These are phyloP conservation scores for Boletus hoseneyae DNA, from an alignment of 1,284 basidiomycete genomes.

Conservation along the genomic window DNA sequence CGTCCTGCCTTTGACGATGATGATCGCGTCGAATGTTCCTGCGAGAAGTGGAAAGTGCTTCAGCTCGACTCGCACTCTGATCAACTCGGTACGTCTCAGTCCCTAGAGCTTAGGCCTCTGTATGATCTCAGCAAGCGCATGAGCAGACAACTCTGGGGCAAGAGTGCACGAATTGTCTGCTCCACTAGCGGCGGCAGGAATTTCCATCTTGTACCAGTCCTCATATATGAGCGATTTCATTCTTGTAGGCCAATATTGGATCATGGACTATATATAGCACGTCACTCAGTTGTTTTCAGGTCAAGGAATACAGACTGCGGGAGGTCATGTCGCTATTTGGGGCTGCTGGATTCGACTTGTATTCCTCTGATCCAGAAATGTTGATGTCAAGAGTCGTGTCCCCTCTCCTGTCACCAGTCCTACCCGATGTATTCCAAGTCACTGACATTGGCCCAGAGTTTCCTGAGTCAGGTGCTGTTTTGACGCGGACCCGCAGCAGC, in stretches of 20 bases:
- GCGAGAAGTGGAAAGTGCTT: constrained; percentile 70
- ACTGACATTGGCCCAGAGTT: constrained; percentile 37
- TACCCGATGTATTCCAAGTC: constrained; percentile 37
- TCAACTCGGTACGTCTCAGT: constrained; percentile 48
- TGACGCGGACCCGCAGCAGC: constrained; percentile 43
- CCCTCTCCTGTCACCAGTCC: constrained; percentile 36
- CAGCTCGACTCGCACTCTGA: constrained; percentile 74
- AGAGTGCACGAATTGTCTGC: constrained; percentile 76
- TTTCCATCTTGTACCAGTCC: constrained; percentile 83
- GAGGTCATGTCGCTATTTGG: constrained; percentile 61
- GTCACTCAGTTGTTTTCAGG: constrained; percentile 37
- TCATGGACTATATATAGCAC: not conserved
- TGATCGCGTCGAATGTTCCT: constrained; percentile 64
- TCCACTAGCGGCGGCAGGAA: constrained; percentile 73
- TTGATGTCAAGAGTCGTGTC: constrained; percentile 37
- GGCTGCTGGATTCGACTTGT: constrained; percentile 64
- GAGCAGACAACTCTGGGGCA: constrained; percentile 64
- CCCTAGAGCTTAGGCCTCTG: not conserved
- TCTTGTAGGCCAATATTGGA: constrained; percentile 47
- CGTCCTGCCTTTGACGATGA: constrained; percentile 22
- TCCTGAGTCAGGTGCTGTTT: constrained; percentile 39
- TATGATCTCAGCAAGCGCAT: constrained; percentile 6
- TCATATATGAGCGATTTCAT: constrained; percentile 85
- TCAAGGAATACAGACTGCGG: constrained; percentile 60
- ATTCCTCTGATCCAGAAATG: constrained; percentile 50